Evolutionary conservation across 2,329 filamentous ascomycete species (phyloP), one percentile per base, ranked within the genome.

Genomic region (Neopestalotiopsis rosae): DNA sequence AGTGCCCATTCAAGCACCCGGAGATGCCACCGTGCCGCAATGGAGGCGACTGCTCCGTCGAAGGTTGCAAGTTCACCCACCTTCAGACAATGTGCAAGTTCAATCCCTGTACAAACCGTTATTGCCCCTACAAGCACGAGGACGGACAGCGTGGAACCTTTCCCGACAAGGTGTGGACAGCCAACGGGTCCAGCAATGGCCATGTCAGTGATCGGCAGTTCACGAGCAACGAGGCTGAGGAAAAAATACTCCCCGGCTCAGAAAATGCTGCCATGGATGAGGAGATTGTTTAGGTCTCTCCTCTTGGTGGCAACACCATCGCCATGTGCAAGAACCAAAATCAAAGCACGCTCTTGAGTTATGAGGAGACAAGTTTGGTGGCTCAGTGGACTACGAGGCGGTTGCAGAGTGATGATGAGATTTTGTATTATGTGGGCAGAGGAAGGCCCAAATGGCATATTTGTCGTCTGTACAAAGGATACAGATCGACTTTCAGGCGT

Each of bases 131-230:
- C 84, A 94, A 94, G 81, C 96, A 99, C 80, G 92, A 91, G 56
- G 94, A 97, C 67, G 96, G 95, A 13, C 96, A 99, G 83, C 90
- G 93, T 74, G 94, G 93, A 65, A 89, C 88, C 14, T 95, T 94
- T 81, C 89, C 91, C 70, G 94, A 97, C 80, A 98, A 97, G 83
- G 94, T 97, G 34, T 98, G 95, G 95, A 94, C 91, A 20, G 88
- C 94, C 3, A 88, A 87, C 45, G 83, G 81, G 12, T 74, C 80
- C 12, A 58, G 32, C 34, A 88, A 86, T 73, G 84, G 88, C 68
- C 94, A 97, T 79, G 90, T 97, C 64, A 97, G 94, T 77, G 94
- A 97, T 80, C 88, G 95, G 75, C 95, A 93, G 78, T 98, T 97
- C 82, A 90, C 95, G 65, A 90, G 94, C 62, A 84, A 86, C 12